A percentile compares a stretch with the other conserved stretches of the same genome.
phyloP scores from a whole-genome alignment of 805 yeast species.

The Kodamaea fukazawae region DNA sequence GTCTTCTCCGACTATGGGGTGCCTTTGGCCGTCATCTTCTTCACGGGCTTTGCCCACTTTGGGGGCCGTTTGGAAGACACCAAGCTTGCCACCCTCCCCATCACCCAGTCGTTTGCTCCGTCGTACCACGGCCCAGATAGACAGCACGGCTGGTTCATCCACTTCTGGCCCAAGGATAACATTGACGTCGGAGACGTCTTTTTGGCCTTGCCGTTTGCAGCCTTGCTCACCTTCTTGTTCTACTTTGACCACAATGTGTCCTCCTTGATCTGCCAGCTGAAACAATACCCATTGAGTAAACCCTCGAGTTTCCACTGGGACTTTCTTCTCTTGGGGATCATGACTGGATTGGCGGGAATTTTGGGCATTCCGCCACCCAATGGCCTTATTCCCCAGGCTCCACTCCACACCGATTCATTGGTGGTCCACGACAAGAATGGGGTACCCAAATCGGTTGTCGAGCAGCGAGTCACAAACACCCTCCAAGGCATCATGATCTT shows the following conservation, averaged over 20 bases:
- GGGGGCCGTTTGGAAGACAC: slow-evolving; percentile 70
- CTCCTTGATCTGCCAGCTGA: slow-evolving; percentile 86
- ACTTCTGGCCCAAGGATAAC: slow-evolving; percentile 60
- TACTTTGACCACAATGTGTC: slow-evolving; percentile 96
- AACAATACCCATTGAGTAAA: slow-evolving; percentile 74
- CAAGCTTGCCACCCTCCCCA: slow-evolving; percentile 61
- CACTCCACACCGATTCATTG: slow-evolving; percentile 80
- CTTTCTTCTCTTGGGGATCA: slow-evolving; percentile 75
- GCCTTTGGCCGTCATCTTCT: slow-evolving; percentile 79
- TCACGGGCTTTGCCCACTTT: slow-evolving; percentile 90
- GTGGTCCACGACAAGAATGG: slow-evolving; percentile 50
- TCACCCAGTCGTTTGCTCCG: slow-evolving; percentile 71
- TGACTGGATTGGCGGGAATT: slow-evolving; percentile 84
- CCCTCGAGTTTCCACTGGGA: slow-evolving; percentile 95
- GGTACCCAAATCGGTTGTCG: slow-evolving; percentile 61
- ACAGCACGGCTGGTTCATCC: slow-evolving; percentile 71
- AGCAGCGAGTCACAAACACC: slow-evolving; percentile 83
- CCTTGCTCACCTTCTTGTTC: slow-evolving; percentile 77
- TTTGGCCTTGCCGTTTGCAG: slow-evolving; percentile 89
- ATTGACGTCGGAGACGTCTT: slow-evolving; percentile 74
- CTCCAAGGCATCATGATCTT: slow-evolving; percentile 80
- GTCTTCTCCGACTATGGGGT: slow-evolving; percentile 83
- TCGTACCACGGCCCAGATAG: slow-evolving; percentile 43
- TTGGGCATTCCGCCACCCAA: slow-evolving; percentile 95
- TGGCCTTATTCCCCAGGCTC: slow-evolving; percentile 97